Conservation (phyloP, 352 stramenopile species). For the Phytophthora lateralis region DNA sequence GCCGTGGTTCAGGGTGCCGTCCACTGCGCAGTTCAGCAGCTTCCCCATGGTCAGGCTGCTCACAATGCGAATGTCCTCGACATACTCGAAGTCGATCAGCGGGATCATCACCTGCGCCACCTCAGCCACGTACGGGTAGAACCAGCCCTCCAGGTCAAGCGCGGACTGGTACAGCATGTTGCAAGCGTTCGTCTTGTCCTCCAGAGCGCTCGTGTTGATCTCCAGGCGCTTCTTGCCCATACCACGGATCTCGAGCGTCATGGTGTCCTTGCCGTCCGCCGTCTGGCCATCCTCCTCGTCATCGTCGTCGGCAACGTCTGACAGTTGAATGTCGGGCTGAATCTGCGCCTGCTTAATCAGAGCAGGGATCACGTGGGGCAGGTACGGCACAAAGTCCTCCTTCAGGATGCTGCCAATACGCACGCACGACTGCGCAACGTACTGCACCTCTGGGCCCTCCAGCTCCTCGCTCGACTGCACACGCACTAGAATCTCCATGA, state of each 20-base stretch:
- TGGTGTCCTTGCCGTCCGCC: constrained; percentile 65
- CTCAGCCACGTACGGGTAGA: constrained; percentile 85
- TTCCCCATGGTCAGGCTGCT: constrained; percentile 79
- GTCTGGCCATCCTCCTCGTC: constrained; percentile 63
- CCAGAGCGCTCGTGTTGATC: constrained; percentile 87
- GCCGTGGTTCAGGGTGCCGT: constrained; percentile 72
- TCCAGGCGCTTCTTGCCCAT: constrained; percentile 84
- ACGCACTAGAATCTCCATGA: constrained; percentile 88
- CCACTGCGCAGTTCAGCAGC: constrained; percentile 71
- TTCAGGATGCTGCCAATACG: constrained; percentile 88
- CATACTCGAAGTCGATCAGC: constrained; percentile 84
- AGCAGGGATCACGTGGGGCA: constrained; percentile 81
- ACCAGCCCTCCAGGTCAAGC: constrained; percentile 79
- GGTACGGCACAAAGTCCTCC: constrained; percentile 87
- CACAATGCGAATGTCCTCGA: constrained; percentile 85
- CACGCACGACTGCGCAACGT: constrained; percentile 87
- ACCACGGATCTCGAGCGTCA: constrained; percentile 80
- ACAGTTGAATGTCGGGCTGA: constrained; percentile 82
- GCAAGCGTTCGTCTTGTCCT: constrained; percentile 88
- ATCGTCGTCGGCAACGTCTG: constrained; percentile 64
- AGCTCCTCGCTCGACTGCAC: constrained; percentile 75
- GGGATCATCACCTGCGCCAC: constrained; percentile 78
- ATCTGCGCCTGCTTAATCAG: constrained; percentile 85
- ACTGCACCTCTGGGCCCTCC: constrained; percentile 81
- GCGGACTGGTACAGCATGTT: constrained; percentile 91